Percentiles rank a stretch among this genome's conserved stretches.
Conservation (phyloP, 176 grass and related monocot genomes). For the Themeda triandra region DNA sequence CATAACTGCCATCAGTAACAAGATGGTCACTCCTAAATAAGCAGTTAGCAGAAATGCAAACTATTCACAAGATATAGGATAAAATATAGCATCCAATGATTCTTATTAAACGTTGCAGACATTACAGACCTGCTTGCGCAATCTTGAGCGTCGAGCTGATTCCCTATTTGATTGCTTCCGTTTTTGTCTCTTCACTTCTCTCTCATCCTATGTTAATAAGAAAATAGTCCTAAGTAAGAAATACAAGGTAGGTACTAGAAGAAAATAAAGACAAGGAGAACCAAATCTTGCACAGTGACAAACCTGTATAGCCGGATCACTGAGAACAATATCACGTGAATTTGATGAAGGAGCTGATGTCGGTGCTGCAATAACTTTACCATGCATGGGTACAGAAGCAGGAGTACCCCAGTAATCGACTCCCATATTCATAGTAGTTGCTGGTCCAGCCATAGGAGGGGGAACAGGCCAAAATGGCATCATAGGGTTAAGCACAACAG, state of each 20-base stretch:
- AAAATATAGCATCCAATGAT: neutral
- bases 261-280: conserved; percentile 24
- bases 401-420: conserved; percentile 59
- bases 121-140: conserved; percentile 55
- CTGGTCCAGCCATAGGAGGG: conserved; percentile 52
- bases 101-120: conserved; percentile 12
- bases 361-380: conserved; percentile 40
- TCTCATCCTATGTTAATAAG: conserved; percentile 43
- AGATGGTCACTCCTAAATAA: conserved; percentile 12
- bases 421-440: conserved; percentile 43
- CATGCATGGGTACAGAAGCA: conserved; percentile 41
- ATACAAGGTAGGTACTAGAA: neutral
- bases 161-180: conserved; percentile 68
- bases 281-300: neutral
- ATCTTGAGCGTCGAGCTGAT: conserved; percentile 62
- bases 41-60: neutral
- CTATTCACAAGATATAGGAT: conserved; percentile 2
- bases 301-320: conserved; percentile 52
- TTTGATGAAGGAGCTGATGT: conserved; percentile 44
- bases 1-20: neutral
- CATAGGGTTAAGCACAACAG: conserved; percentile 59
- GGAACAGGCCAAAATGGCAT: conserved; percentile 53
- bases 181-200: conserved; percentile 60
- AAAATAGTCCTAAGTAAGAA: neutral
- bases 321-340: conserved; percentile 49